Evolutionary conservation across 257 asterid species (phyloP), one percentile per base, ranked within the genome.

Genomic region (Solanum gandarillasii): DNA sequence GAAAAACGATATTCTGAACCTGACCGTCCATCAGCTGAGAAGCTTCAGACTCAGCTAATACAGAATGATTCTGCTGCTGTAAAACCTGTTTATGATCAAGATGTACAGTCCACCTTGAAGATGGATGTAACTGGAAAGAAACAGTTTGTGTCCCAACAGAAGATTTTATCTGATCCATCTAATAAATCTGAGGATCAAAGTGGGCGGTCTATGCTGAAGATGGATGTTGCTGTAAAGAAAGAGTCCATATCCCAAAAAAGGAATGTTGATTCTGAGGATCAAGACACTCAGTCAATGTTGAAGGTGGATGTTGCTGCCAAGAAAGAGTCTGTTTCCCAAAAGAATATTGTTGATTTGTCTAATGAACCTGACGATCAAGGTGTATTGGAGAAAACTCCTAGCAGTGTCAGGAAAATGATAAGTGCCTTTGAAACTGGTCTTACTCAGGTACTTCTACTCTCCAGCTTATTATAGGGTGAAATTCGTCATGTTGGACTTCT

Each of bases 381-480:
- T 87, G 89, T 88, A 35, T 48, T 48, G 73, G 75, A 90, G 88
- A 92, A 70, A 92, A 90, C 85, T 90, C 92, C 94, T 72, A 93
- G 96, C 93, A 93, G 83, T 76, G 98, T 96, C 89, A 93, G 89
- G 90, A 96, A 94, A 90, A 93, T 95, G 95, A 93, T 95, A 83
- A 93, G 93, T 90, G 98, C 98, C 84, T 95, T 96, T 27, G 98
- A 95, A 88, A 93, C 82, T 70, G 87, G 89, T 81, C 88, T 87
- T 87, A 62, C 88, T 92, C 94, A 96, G 98, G 99, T 96, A 93
- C 85, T 87, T 86, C 87, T 12, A 82, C 67, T 58, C 39, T 88
- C 36, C 85, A 41, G 84, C 52, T 83, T 83, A 75, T 43, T 27
- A 43, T 87, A 38, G 7, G 55, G 72, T 76, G 38, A 70, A 62